Percentiles rank a stretch among this genome's conserved stretches.
Conservation (phyloP, 768 basidiomycete genomes). For the Agaricus subrufescens region DNA sequence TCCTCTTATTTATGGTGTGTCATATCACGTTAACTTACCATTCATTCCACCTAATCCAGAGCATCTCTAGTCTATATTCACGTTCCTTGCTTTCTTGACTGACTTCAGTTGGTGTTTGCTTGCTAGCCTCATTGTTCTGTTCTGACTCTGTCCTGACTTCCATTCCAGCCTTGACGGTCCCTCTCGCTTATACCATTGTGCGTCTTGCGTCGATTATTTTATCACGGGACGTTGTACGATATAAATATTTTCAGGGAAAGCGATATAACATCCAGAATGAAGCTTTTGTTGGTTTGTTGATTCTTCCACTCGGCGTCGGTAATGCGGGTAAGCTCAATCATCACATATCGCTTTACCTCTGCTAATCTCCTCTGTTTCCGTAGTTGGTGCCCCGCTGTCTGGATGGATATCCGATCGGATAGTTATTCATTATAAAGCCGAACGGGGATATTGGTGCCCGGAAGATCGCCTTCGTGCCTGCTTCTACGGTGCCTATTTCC, state of each 20-base stretch:
- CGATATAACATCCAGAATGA: constrained; percentile 53
- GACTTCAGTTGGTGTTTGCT: constrained; percentile 38
- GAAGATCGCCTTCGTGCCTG: constrained; percentile 63
- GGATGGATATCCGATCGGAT: constrained; percentile 56
- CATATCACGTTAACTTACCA: not conserved
- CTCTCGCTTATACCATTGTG: constrained; percentile 66
- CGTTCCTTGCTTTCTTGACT: constrained; percentile 20
- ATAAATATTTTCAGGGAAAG: constrained; percentile 44
- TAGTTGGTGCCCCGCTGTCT: constrained; percentile 58
- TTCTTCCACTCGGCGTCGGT: constrained; percentile 53
- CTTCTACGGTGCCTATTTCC: constrained; percentile 46
- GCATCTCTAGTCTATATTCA: constrained; percentile 15
- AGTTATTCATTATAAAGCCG: constrained; percentile 43
- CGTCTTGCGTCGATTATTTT: constrained; percentile 15
- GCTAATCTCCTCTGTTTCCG: not conserved
- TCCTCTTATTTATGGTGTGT: constrained; percentile 46
- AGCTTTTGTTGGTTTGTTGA: constrained; percentile 54
- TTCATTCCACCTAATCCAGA: not conserved
- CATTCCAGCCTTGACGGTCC: constrained; percentile 45
- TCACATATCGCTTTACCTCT: not conserved
- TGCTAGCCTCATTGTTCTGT: not conserved
- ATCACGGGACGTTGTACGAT: not conserved
- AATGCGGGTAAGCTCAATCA: constrained; percentile 43
- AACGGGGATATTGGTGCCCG: constrained; percentile 55
- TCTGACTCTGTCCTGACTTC: not conserved